Base-by-base conservation (phyloP, 441 rosid genomes). In the Lepidium campestre region DNA sequence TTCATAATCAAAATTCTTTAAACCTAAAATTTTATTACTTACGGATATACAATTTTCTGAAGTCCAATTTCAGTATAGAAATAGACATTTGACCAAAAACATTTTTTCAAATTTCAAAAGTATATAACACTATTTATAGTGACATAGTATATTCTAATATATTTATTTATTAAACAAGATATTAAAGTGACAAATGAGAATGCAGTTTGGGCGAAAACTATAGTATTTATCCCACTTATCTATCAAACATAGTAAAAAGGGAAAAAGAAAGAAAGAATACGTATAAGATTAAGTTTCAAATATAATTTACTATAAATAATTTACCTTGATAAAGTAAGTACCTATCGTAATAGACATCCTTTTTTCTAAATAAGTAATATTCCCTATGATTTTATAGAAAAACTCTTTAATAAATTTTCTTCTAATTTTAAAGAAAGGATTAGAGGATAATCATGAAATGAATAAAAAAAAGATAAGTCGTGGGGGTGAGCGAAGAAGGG, bases 281-380 rank as follows among this genome's bases (percentile, higher is more conserved):
- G 66, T 49, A 15, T 57, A 44, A 55, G n/a, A 49, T 65, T 22
- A 64, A 17, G 22, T 31, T 22, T 15, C 14, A 20, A 64, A 27
- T 15, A 5, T 14, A 47, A 34, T 62, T 44, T 18, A 37, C 54
- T 17, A 46, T 45, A 46, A 14, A n/a, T 46, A 47, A 23, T 55
- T 54, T 13, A 37, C 56, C 69, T 35, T 12, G 57, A 62, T 62
- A 19, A 47, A 57, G 62, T 62, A 71, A 62, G 18, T 62, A 55
- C 50, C 19, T 29, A 57, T 57, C 70, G 63, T 65, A 72, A 49
- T 65, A 40, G 40, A 14, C 48, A 23, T 29, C 60, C n/a, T 14
- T 19, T 58, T 65, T 57, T 49, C 60, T 42, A 65, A n/a, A 72
- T 65, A n/a, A 32, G 60, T 57, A 39, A 32, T 48, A 65, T 65